Base-by-base conservation (phyloP, 1,284 basidiomycete genomes). In the Fistulinella cinereoalba region DNA sequence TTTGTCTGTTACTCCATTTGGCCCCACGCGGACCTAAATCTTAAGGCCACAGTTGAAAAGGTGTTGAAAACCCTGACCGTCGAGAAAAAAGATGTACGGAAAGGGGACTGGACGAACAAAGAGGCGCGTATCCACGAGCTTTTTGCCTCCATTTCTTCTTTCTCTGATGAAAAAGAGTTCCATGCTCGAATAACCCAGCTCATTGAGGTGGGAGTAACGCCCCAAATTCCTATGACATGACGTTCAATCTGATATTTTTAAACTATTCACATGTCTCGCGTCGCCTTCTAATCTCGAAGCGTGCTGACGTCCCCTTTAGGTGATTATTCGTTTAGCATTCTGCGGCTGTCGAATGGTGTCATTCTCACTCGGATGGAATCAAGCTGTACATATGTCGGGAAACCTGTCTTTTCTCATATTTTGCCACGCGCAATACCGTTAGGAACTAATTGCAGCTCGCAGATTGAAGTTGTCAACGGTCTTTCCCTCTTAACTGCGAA, bases 391-490 rank as follows among this genome's bases (percentile, higher is more conserved):
- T n/a, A n/a, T n/a, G n/a, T n/a, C n/a, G n/a, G n/a, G n/a, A n/a
- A n/a, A 72, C 48, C 61, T 72, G 72, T 71, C 58, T 64, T 61
- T 62, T 51, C 73, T 54, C 50, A 22, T 39, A 43, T 34, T 32
- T 34, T 11, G 21, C n/a, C 37, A 40, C 41, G 46, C 27, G 44
- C 40, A 45, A 41, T 33, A 4, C 53, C 3, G 11, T 21, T 37
- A 52, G 22, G 43, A 47, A 46, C 58, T 60, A 46, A 67, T 37
- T 13, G 19, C 39, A 50, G 27, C 46, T 37, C 21, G 10, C 64
- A 98, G 96, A 88, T 99, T 60, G 96, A 98, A 62, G 85, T 96
- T 55, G 90, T 99, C 71, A 99, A 99, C 74, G 71, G 83, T 39
- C 83, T 99, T 43, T 81, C 85, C 59, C 83, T 99, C 21, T 79